Base-by-base conservation (phyloP, 1,284 basidiomycete species). In the Papiliotrema laurentii region DNA sequence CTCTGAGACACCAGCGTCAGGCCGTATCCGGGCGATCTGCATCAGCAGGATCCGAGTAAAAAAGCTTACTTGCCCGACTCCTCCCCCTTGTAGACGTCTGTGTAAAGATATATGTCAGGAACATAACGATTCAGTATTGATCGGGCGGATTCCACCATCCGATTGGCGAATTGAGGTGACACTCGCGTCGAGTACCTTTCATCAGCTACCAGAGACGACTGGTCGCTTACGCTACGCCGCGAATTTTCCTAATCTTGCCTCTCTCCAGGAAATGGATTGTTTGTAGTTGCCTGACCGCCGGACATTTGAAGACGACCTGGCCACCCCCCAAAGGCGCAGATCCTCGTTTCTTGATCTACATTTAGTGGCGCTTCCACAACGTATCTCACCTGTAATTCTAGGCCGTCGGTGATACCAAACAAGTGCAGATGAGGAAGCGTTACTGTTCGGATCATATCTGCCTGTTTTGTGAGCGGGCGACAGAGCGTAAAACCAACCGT, bases 41-140 rank as follows among this genome's bases (percentile, higher is more conserved):
- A 10, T 10, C 22, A 5, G 25, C n/a, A 25, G n/a, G 16, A 30
- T 6, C 4, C 13, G 11, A 25, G 2, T 14, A 6, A 43, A 21
- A 5, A 18, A 16, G 76, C 87, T 56, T 58, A 88, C 88, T 91
- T 96, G 71, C 96, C 96, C 56, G 89, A 90, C 55, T 98, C 96
- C 22, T 92, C 89, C 9, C 93, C 93, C 68, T 96, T 92, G 76
- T 97, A 98, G 13, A 97, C 92, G 63, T 98, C 96, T 1, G 96
- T 96, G 69, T 97, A 96, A 25, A 99, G 82, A 72, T 98, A 97
- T 26, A 97, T 89, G 68, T 99, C 96, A 24, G 94, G 94, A 54
- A 98, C 96, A 73, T 89, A 97, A 4, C 93, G 84, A 66, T 97
- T 97, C 31, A 99, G 79, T 22, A 98, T 80, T 2, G 87, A 88